Base-by-base conservation (phyloP, 2,329 filamentous ascomycete genomes). In the Tolypocladium ophioglossoides region DNA sequence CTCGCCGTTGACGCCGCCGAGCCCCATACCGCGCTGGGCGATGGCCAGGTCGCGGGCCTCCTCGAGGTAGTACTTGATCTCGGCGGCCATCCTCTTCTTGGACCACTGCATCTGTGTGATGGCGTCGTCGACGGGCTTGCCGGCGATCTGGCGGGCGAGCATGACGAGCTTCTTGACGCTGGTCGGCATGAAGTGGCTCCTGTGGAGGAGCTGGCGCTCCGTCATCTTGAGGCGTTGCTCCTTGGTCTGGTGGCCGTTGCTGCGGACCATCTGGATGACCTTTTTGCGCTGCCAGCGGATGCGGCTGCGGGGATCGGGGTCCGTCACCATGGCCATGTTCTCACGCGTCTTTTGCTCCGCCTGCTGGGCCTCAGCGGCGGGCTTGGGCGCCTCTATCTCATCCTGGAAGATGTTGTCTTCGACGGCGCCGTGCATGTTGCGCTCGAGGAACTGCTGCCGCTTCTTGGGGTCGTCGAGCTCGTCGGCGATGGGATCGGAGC, bases 51-150 rank as follows among this genome's bases (percentile, higher is more conserved):
- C 89, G 55, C 86, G 82, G 1, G 92, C 91, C 63, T 88, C 80
- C 66, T 94, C 83, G 20, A 99, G 75, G 66, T 94, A 88, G 65
- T 83, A 85, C 61, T 81, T 75, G 32, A 97, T 83, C 64, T 96
- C 90, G 61, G 82, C 77, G 8, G 92, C 89, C 59, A 87, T 87
- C 75, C 91, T 92, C 82, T 99, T 99, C 77, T 90, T 89, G 70
- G 86, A 92, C 75, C 92, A 97, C 54, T 86, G 83, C 89, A 99
- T 96, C 77, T 99, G 94, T 53, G 88, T 74, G 61, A 97, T 89
- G 16, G 94, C 94, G 38, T 99, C 91, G 55, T 95, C 90, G 57
- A 99, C 78, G n/a, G 86, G 85, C 80, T 96, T 97, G 61, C 94
- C 94, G 2, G 84, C 80, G 65, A 99, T 94, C 74, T 97, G 94